Evolutionary conservation across 306 rosid species (phyloP).

Genomic region (Vigna trinervia): DNA sequence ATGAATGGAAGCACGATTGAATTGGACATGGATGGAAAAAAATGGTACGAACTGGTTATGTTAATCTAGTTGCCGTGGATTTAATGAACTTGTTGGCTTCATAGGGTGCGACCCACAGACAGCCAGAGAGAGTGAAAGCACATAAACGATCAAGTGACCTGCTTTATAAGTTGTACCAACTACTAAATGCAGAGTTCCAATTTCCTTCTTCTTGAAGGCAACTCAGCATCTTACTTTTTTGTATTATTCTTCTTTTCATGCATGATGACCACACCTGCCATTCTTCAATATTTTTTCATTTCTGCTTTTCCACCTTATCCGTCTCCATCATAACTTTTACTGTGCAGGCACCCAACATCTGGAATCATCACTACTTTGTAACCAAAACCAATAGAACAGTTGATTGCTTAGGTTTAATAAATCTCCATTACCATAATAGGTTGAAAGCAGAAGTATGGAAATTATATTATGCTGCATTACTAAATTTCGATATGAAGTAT

Average conservation of each 20-base stretch:
- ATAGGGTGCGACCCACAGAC: conserved; percentile 11
- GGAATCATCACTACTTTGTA: neutral
- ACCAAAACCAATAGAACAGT: neutral
- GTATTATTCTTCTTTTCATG: conserved; percentile 12
- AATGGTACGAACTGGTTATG: neutral
- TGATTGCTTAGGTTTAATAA: neutral
- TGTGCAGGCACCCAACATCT: neutral
- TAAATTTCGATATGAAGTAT: too few species aligned
- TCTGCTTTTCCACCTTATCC: neutral
- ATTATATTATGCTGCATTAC: neutral
- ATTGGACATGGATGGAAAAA: neutral
- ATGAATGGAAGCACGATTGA: too few species aligned
- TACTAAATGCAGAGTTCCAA: conserved; percentile 11
- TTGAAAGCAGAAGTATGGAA: neutral
- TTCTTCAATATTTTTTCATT: neutral
- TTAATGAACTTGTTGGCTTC: neutral
- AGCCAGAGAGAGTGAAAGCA: conserved; percentile 13
- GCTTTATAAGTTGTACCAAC: conserved; percentile 52
- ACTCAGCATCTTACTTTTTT: conserved; percentile 11
- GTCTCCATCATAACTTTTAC: conserved; percentile 13
- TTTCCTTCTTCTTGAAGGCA: conserved; percentile 49
- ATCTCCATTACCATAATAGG: neutral
- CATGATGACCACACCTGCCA: conserved; percentile 40
- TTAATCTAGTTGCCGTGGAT: neutral
- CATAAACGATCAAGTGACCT: neutral